Conservation (phyloP, 2,329 filamentous ascomycete species). For the Westerdykella ornata region DNA sequence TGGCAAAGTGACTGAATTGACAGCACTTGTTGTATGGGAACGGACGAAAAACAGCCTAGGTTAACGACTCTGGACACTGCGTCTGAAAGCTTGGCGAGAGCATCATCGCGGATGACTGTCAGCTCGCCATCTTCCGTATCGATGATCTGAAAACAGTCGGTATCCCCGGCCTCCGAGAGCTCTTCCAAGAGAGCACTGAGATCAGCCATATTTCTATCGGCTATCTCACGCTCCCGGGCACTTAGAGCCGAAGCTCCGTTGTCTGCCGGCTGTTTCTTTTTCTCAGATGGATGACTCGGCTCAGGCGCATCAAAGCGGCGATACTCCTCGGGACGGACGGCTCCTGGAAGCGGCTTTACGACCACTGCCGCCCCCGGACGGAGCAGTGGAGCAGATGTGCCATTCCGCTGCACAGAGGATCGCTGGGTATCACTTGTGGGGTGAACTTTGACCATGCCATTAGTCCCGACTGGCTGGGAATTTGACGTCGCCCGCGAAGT, state of each 20-base stretch:
- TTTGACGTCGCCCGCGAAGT: conserved; percentile 10
- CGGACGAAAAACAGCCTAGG: conserved; percentile 60
- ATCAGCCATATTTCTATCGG: conserved; percentile 64
- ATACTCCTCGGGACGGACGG: conserved; percentile 38
- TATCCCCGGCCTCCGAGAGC: conserved; percentile 62
- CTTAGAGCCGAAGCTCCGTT: conserved; percentile 55
- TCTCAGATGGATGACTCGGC: conserved; percentile 22
- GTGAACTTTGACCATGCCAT: conserved; percentile 10
- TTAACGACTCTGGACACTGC: conserved; percentile 66
- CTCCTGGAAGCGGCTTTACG: conserved; percentile 41
- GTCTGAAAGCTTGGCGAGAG: conserved; percentile 66
- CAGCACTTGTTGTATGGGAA: conserved; percentile 68
- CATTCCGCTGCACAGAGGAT: background rate
- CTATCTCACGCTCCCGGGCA: conserved; percentile 74
- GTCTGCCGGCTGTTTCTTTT: conserved; percentile 52
- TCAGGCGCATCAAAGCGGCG: conserved; percentile 34
- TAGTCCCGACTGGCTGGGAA: conserved; percentile 4
- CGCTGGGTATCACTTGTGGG: conserved; percentile 13
- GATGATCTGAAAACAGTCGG: conserved; percentile 52
- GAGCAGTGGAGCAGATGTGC: conserved; percentile 6
- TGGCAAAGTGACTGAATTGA: conserved; percentile 77
- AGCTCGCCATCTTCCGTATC: conserved; percentile 53
- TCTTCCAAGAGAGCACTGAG: conserved; percentile 63
- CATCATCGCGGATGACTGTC: conserved; percentile 57
- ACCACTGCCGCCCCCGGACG: conserved; percentile 41